Base-by-base conservation (phyloP, 179 eudicot species). In the Actinidia polygama region DNA sequence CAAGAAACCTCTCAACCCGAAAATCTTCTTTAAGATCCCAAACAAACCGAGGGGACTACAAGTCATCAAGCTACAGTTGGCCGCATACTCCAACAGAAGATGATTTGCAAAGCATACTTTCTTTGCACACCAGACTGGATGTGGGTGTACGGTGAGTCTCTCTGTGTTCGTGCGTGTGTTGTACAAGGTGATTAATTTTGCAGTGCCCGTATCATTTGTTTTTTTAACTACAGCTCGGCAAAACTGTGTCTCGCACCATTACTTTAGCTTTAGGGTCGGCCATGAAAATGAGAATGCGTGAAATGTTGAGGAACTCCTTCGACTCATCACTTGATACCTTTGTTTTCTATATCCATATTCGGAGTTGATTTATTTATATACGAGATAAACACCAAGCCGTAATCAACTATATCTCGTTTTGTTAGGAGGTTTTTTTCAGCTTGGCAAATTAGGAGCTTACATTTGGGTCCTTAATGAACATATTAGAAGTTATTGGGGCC, bases 41-140 rank as follows among this genome's bases (percentile, higher is more conserved):
- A 46, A 83, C 46, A 68, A 36, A 15, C 58, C 57, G 23, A 36
- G 46, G 47, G 75, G 49, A 82, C 49, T 49, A 47, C 59, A 70
- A 83, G 26, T 63, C 58, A 66, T 3, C 69, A 67, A 47, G 76
- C 47, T 54, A 36, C 58, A 49, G 6, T 36, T 75, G 69, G 80
- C 77, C 77, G 6, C 10, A 16, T 58, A 10, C 30, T 44, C 44
- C 63, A 19, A 57, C 30, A 49, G 74, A 75, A 19, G 36, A 30
- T 30, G 84, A 81, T 24, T 50, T 81, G 66, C 64, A 24, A 51
- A 46, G 26, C 24, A 63, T 81, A 81, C 58, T 81, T 61, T 81
- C 84, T 18, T 66, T 74, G 74, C 84, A 81, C 36, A 63, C 73
- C 66, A 49, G 79, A 62, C 75, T 81, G 74, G 66, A 81, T 61